Base-by-base conservation (phyloP, 2,329 filamentous ascomycete species). In the Knufia petricola region DNA sequence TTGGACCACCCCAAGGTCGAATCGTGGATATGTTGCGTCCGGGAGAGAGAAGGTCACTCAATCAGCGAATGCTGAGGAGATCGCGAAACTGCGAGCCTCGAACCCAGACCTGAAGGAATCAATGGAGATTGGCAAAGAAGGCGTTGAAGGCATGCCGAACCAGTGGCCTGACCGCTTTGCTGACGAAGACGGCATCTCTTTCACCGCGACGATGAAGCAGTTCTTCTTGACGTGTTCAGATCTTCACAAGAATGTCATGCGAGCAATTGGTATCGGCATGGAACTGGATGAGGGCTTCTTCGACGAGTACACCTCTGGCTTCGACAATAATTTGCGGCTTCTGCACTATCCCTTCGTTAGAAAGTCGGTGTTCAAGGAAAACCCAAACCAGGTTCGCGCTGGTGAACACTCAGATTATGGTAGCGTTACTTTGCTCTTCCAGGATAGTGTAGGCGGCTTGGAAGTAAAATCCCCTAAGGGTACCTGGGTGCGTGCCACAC, bases 181-280 rank as follows among this genome's bases (percentile, higher is more conserved):
- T 42, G 77, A 52, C 15, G 67, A 69, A 2, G 73, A 74, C 24
- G 78, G 75, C 2, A 69, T 75, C 38, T 63, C 69, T 2, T 94
- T 94, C 70, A 82, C 79, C 59, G 59, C 70, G n/a, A 75, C 74
- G 15, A 94, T 94, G 87, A 63, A 81, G 42, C 66, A 66, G 2
- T 95, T 95, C 65, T 85, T 84, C 57, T 73, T 74, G n/a, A 72
- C 74, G 52, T 94, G 87, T 66, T 85, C 87, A 63, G 63, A 68
- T 12, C 64, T 95, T 48, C 85, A 95, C 64, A 71, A 78, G 23
- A 72, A 88, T 54, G 77, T 94, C 17, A 94, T 94, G 87, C 73
- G 83, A 3, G 85, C 87, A 7, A 86, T 94, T 53, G 87, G 86
- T 0, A 68, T 90, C n/a, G 87, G 84, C 0, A 80, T 94, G 78